A percentile compares a stretch with the other conserved stretches of the same genome.
Evolutionary conservation across 306 rosid species (phyloP).

Genomic region (Castanospermum australe): DNA sequence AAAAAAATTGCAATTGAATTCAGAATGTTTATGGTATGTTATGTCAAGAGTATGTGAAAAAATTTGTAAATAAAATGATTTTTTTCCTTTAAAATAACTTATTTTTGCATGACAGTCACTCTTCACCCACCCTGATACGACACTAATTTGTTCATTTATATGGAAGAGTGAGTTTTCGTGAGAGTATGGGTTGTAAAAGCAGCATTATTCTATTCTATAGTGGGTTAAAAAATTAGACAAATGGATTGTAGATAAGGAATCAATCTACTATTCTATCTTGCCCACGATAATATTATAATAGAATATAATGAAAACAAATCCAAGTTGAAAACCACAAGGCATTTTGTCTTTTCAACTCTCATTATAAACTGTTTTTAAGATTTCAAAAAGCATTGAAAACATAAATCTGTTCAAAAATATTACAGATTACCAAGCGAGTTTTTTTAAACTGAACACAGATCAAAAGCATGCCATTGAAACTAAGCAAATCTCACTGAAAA

Average conservation of each 20-base stretch:
- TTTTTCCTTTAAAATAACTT: neutral
- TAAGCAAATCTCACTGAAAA: neutral
- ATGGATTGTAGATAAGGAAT: constrained; percentile 1
- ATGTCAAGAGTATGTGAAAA: neutral
- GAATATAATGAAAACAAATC: constrained; percentile 1
- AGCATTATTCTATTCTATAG: neutral
- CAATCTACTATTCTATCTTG: neutral
- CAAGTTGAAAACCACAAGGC: constrained; percentile 25
- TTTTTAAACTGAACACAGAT: neutral
- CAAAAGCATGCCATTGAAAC: constrained; percentile 4
- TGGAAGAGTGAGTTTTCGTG: neutral
- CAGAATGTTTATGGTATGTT: neutral
- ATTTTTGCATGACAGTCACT: neutral
- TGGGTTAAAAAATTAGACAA: neutral
- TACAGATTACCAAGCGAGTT: constrained; percentile 21
- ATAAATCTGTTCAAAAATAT: neutral
- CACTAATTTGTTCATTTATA: neutral
- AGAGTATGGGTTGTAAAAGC: neutral
- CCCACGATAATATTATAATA: neutral
- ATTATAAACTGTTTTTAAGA: neutral
- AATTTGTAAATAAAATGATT: neutral
- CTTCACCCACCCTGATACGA: neutral
- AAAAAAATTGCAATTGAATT: neutral
- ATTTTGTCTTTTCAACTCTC: constrained; percentile 7
- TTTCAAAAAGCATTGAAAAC: constrained; percentile 22